phyloP scores from a whole-genome alignment of 495 filamentous ascomycete genomes.

The Beverwykella pulmonaria region DNA sequence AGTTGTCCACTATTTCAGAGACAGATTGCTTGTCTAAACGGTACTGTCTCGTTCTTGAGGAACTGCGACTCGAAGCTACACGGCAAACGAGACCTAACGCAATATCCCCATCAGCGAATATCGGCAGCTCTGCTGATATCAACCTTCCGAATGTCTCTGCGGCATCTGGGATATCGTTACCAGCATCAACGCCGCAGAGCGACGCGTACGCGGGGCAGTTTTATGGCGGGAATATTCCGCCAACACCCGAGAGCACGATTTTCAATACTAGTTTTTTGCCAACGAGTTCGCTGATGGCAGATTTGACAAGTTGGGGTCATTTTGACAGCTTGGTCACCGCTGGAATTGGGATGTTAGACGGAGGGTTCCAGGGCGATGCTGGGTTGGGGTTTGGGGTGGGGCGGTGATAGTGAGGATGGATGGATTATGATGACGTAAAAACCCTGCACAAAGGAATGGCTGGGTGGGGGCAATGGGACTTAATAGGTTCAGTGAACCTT shows the following conservation, averaged over 20 bases:
- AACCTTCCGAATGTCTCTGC: background rate
- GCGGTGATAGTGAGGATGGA: background rate
- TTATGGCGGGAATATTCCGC: slow-evolving; percentile 14
- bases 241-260: slow-evolving; percentile 22
- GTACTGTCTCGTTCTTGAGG: slow-evolving; percentile 30
- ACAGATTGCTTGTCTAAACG: slow-evolving; percentile 22
- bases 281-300: slow-evolving; percentile 21
- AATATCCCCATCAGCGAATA: background rate
- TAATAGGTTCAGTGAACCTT: too few species aligned
- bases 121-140: background rate
- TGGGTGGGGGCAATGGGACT: too few species aligned
- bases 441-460: too few species aligned
- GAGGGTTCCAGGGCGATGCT: slow-evolving; percentile 16
- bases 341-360: slow-evolving; percentile 24
- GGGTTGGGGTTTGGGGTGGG: slow-evolving; percentile 18
- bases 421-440: background rate
- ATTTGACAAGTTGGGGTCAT: slow-evolving; percentile 30
- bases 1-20: slow-evolving; percentile 10
- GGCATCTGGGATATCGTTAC: background rate
- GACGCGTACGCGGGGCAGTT: slow-evolving; percentile 6
- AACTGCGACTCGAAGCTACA: slow-evolving; percentile 21
- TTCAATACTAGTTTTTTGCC: slow-evolving; percentile 13
- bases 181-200: slow-evolving; percentile 18
- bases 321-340: slow-evolving; percentile 30
- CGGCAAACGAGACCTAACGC: slow-evolving; percentile 1